These are phyloP conservation scores for Allium cepa DNA, from an alignment of 106 monocot genomes.

Conservation along the genomic window DNA sequence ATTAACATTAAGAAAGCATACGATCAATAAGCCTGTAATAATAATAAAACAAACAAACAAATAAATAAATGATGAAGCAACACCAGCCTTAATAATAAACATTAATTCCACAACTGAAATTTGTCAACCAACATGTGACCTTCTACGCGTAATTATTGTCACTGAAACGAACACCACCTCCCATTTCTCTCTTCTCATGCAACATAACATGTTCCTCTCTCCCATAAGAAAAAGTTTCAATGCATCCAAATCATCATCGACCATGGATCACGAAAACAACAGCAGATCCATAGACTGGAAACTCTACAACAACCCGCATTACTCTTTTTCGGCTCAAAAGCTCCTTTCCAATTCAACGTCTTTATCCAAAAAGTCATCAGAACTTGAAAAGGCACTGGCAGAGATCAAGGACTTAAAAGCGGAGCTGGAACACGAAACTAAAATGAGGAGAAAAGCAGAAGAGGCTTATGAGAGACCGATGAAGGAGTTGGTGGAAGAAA, in stretches of 20 bases:
- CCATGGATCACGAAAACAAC: not conserved
- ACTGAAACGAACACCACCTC: too few species aligned
- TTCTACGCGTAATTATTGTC: too few species aligned
- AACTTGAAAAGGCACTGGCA: slow-evolving; percentile 12
- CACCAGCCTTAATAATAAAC: too few species aligned
- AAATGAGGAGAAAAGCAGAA: slow-evolving; percentile 38
- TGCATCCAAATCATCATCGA: too few species aligned
- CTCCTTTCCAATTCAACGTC: not conserved
- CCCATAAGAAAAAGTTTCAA: too few species aligned
- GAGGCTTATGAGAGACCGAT: slow-evolving; percentile 17
- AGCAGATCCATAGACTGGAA: slow-evolving; percentile 17
- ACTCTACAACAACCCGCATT: slow-evolving; percentile 54
- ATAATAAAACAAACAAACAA: too few species aligned
- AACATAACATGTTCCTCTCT: not conserved
- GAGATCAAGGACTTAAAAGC: slow-evolving; percentile 26
- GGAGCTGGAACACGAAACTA: slow-evolving; percentile 44
- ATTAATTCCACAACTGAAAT: too few species aligned
- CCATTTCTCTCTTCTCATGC: not conserved
- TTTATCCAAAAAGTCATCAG: not conserved
- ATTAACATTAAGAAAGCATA: too few species aligned
- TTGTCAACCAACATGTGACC: slow-evolving; percentile 1
- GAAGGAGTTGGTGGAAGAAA: slow-evolving; percentile 27
- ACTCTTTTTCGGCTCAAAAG: not conserved
- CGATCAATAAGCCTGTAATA: slow-evolving; percentile 12
- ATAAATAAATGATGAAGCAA: too few species aligned